Percentiles rank a stretch among this genome's conserved stretches.
These are phyloP conservation scores for Hypoxylon sp. DNA, from an alignment of 2,329 filamentous ascomycete species.

Conservation along the genomic window DNA sequence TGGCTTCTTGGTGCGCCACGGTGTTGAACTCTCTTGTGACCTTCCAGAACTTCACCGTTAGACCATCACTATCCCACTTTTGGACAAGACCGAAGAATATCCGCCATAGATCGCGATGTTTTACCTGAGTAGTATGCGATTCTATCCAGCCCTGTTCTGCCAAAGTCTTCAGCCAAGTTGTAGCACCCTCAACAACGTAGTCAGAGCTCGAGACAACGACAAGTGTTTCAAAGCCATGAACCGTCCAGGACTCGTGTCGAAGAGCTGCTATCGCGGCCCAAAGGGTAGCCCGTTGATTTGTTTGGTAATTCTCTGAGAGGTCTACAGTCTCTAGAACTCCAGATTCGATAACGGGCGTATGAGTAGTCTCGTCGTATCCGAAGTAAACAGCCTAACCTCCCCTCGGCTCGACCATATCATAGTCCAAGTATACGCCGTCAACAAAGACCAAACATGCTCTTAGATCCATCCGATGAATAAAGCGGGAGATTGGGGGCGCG, in stretches of 20 bases:
- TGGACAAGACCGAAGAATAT: conserved; percentile 58
- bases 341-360: background rate
- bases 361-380: background rate
- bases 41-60: conserved; percentile 60
- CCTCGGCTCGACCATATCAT: background rate
- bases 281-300: conserved; percentile 60
- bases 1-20: conserved; percentile 52
- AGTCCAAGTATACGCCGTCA: background rate
- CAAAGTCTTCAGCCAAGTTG: background rate
- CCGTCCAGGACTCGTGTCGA: conserved; percentile 57
- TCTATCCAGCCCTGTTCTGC: background rate
- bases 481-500: background rate
- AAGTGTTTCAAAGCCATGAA: conserved; percentile 56
- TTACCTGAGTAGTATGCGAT: background rate
- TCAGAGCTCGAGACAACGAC: conserved; percentile 67
- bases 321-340: background rate
- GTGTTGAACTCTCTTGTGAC: conserved; percentile 59
- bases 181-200: conserved; percentile 54
- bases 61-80: conserved; percentile 38
- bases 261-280: conserved; percentile 65
- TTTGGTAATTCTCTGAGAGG: conserved; percentile 46
- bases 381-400: background rate
- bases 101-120: conserved; percentile 66
- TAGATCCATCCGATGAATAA: background rate
- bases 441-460: background rate